Conservation (phyloP, 371 early-diverging fungal species). For the Mucor circinelloides region DNA sequence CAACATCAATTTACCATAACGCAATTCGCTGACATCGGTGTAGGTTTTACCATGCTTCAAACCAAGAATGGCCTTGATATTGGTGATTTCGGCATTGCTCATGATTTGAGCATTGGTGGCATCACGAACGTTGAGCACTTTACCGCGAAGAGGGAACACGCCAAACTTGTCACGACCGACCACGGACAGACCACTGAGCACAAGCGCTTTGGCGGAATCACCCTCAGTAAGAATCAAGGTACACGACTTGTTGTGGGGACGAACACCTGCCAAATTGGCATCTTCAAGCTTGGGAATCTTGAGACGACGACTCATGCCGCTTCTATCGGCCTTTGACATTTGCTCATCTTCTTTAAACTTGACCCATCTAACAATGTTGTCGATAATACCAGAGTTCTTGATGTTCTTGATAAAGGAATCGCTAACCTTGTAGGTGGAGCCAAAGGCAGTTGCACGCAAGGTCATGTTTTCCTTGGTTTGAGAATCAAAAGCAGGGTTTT, state of each 20-base stretch:
- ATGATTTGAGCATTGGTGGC: conserved; percentile 80
- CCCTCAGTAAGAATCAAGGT: conserved; percentile 99
- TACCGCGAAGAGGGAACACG: conserved; percentile 99
- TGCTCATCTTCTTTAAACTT: conserved; percentile 83
- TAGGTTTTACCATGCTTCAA: conserved; percentile 93
- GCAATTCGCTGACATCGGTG: conserved; percentile 70
- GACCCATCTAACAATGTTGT: conserved; percentile 81
- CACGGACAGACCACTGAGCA: conserved; percentile 91
- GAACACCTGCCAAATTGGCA: conserved; percentile 96
- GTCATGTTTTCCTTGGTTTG: conserved; percentile 99
- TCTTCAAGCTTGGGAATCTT: conserved; percentile 98
- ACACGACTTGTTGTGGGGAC: conserved; percentile 75
- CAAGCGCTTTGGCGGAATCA: conserved; percentile 99
- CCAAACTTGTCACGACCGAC: conserved; percentile 97
- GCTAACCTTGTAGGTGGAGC: conserved; percentile 80
- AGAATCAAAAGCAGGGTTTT: conserved; percentile 99
- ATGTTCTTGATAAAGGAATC: conserved; percentile 90
- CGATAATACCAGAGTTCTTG: conserved; percentile 84
- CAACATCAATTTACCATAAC: conserved; percentile 99
- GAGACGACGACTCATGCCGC: conserved; percentile 70
- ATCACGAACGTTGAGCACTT: conserved; percentile 98
- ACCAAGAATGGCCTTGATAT: conserved; percentile 97
- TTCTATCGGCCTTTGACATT: conserved; percentile 95
- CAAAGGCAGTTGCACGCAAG: conserved; percentile 82
- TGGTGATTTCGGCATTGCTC: conserved; percentile 90